Evolutionary conservation across 1,139 yeast species (phyloP).

Genomic region (Kurtzmaniella quercitrusa): DNA sequence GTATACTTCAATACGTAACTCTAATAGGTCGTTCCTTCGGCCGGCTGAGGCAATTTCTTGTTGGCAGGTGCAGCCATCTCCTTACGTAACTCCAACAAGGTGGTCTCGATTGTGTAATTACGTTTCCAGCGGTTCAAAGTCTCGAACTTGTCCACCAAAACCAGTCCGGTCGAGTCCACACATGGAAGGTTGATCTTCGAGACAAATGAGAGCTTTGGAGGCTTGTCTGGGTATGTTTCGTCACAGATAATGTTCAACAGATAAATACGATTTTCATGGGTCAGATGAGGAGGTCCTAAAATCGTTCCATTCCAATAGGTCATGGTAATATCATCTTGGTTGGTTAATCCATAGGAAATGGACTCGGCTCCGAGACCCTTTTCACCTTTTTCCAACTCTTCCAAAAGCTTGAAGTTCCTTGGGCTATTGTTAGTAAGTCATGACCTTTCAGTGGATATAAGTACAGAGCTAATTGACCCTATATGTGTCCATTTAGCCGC

Average conservation of each 20-base stretch:
- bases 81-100: slow-evolving; percentile 80
- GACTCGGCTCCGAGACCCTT: slow-evolving; percentile 97
- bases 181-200: slow-evolving; percentile 89
- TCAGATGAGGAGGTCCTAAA: slow-evolving; percentile 93
- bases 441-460: not conserved
- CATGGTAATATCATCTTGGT: slow-evolving; percentile 87
- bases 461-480: not conserved
- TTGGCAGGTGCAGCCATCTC: slow-evolving; percentile 79
- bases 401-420: slow-evolving; percentile 86
- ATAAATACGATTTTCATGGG: slow-evolving; percentile 91
- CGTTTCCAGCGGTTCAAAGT: slow-evolving; percentile 84
- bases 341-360: slow-evolving; percentile 87
- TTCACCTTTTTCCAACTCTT: slow-evolving; percentile 96
- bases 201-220: slow-evolving; percentile 76
- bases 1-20: too few relatives aligned
- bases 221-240: slow-evolving; percentile 78
- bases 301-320: slow-evolving; percentile 95
- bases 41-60: slow-evolving; percentile 84
- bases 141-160: slow-evolving; percentile 57
- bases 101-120: slow-evolving; percentile 84
- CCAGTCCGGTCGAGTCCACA: slow-evolving; percentile 70
- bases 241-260: slow-evolving; percentile 81
- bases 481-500: not conserved
- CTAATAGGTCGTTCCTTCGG: slow-evolving; percentile 74
- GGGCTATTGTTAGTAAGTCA: slow-evolving; percentile 49